These are phyloP conservation scores for Citeromyces hawaiiensis DNA, from an alignment of 1,139 yeast genomes.

Conservation along the genomic window DNA sequence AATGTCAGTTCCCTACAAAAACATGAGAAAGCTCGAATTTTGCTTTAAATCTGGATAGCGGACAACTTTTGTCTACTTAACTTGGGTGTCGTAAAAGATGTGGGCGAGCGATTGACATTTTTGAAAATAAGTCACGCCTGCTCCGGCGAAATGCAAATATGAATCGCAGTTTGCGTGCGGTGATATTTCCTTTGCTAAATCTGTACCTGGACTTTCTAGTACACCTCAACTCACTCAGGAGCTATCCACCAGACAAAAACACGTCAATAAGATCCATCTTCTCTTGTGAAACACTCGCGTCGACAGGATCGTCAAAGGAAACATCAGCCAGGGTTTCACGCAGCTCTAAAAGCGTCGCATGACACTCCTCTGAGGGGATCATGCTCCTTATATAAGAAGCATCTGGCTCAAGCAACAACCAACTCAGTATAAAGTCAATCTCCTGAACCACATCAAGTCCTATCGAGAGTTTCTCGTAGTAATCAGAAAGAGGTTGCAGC, in stretches of 20 bases:
- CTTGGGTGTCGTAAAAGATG: too few species aligned
- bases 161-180: too few species aligned
- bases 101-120: too few species aligned
- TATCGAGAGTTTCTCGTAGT: background rate
- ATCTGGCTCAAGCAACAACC: slow-evolving; percentile 4
- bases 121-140: too few species aligned
- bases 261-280: background rate
- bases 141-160: too few species aligned
- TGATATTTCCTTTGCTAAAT: too few species aligned
- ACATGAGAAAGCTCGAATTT: too few species aligned
- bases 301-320: background rate
- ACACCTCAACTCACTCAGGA: too few species aligned
- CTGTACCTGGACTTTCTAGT: too few species aligned
- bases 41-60: too few species aligned
- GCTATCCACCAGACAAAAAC: background rate
- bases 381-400: background rate
- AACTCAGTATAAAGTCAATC: slow-evolving; percentile 4
- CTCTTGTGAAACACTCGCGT: background rate
- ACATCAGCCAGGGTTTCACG: background rate
- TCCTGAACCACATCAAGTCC: slow-evolving; percentile 4
- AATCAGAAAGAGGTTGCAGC: background rate
- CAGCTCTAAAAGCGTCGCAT: background rate
- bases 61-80: too few species aligned
- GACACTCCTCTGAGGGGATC: background rate
- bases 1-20: too few species aligned